A percentile compares a stretch with the other conserved stretches of the same genome.
Conservation (phyloP, 139 green algal species). For the Pleodorina starrii region DNA sequence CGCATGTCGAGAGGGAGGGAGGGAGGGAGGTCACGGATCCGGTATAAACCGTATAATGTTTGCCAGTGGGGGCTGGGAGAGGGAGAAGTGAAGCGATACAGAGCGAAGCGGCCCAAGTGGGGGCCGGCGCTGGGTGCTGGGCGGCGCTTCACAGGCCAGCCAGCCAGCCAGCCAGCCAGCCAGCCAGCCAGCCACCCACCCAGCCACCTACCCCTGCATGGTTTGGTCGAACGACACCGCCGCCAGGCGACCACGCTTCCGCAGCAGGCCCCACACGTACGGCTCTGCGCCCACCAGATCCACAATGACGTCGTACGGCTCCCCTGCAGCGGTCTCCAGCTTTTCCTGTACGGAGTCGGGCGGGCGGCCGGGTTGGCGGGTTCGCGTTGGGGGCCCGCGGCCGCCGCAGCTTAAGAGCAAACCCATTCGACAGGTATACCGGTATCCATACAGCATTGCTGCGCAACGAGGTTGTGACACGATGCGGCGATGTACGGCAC, state of each 20-base stretch:
- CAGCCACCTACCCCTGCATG: slow-evolving; percentile 1
- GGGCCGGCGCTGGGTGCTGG: too few species aligned
- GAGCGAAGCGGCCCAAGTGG: background rate
- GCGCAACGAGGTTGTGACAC: too few species aligned
- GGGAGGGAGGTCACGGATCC: background rate
- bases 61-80: background rate
- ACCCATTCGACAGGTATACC: too few species aligned
- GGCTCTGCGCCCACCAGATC: slow-evolving; percentile 59
- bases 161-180: background rate
- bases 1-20: too few species aligned
- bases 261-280: background rate
- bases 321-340: background rate
- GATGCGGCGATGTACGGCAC: background rate
- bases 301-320: slow-evolving; percentile 58
- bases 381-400: too few species aligned
- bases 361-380: too few species aligned
- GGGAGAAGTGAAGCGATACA: background rate
- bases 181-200: background rate
- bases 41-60: background rate
- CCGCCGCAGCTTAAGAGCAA: too few species aligned
- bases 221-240: slow-evolving; percentile 3
- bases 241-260: background rate
- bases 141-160: background rate
- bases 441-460: too few species aligned
- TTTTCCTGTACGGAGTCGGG: background rate